Conservation (phyloP, 495 filamentous ascomycete genomes). For the Penicillium salamii region DNA sequence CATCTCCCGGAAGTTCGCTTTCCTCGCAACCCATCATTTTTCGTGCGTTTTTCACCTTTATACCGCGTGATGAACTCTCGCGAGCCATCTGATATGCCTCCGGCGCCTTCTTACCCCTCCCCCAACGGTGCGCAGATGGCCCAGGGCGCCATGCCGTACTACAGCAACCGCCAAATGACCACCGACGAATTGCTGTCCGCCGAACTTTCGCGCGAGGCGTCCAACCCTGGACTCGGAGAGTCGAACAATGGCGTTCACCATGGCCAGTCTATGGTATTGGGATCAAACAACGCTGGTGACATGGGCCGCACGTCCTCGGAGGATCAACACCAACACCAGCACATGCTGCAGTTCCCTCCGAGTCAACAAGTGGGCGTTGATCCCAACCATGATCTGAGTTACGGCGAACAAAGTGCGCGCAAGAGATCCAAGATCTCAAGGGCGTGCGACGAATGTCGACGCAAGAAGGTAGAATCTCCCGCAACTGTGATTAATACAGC, state of each 20-base stretch:
- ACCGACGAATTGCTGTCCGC: constrained; percentile 46
- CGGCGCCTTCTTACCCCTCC: constrained; percentile 47
- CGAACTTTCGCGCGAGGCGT: constrained; percentile 46
- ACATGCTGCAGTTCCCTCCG: constrained; percentile 47
- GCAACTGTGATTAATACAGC: constrained; percentile 9
- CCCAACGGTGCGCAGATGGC: constrained; percentile 48
- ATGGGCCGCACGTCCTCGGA: constrained; percentile 39
- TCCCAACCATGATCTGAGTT: constrained; percentile 48
- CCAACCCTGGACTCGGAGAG: constrained; percentile 40
- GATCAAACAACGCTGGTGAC: constrained; percentile 39
- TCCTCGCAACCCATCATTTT: constrained; percentile 13
- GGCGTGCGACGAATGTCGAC: constrained; percentile 91
- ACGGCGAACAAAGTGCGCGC: constrained; percentile 64
- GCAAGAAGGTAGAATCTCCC: constrained; percentile 69
- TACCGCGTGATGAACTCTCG: constrained; percentile 41
- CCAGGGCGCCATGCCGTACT: constrained; percentile 46
- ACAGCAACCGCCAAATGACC: constrained; percentile 45
- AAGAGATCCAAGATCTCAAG: constrained; percentile 91
- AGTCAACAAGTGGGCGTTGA: constrained; percentile 52
- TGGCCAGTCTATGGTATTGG: constrained; percentile 42
- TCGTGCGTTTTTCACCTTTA: constrained; percentile 7
- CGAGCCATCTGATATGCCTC: constrained; percentile 48
- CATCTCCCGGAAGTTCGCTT: constrained; percentile 31
- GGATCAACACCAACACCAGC: constrained; percentile 46
- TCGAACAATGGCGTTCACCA: constrained; percentile 42